These are phyloP conservation scores for Incumbomyces lentus DNA, from an alignment of 2,329 filamentous ascomycete species.

Conservation along the genomic window DNA sequence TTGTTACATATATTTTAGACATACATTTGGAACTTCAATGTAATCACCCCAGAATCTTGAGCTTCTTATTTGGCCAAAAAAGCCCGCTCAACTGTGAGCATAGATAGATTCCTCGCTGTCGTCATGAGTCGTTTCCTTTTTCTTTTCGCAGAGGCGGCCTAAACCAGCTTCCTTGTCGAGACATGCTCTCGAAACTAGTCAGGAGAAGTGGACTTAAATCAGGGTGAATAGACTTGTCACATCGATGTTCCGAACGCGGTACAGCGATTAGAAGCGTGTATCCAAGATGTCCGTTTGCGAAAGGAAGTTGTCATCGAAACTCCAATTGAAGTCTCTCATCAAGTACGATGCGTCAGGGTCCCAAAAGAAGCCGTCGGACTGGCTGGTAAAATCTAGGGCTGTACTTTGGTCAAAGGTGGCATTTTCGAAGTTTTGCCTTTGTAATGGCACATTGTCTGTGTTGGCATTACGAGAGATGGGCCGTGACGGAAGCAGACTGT, in stretches of 20 bases:
- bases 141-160: too few species aligned
- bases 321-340: slow-evolving; percentile 1
- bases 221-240: too few species aligned
- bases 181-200: too few species aligned
- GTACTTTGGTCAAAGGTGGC: background rate
- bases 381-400: background rate
- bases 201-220: too few species aligned
- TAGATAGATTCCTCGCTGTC: too few species aligned
- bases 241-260: background rate
- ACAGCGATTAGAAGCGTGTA: background rate
- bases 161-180: too few species aligned
- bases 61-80: too few species aligned
- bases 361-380: background rate
- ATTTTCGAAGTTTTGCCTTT: background rate
- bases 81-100: too few species aligned
- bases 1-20: too few species aligned
- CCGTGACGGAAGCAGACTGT: background rate
- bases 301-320: slow-evolving; percentile 4
- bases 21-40: too few species aligned
- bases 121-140: too few species aligned
- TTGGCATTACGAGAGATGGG: background rate
- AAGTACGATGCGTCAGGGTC: background rate
- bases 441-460: background rate
- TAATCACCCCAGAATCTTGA: too few species aligned
- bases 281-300: background rate